Conservation (phyloP, 345 rosid genomes). For the Gossypium australe region DNA sequence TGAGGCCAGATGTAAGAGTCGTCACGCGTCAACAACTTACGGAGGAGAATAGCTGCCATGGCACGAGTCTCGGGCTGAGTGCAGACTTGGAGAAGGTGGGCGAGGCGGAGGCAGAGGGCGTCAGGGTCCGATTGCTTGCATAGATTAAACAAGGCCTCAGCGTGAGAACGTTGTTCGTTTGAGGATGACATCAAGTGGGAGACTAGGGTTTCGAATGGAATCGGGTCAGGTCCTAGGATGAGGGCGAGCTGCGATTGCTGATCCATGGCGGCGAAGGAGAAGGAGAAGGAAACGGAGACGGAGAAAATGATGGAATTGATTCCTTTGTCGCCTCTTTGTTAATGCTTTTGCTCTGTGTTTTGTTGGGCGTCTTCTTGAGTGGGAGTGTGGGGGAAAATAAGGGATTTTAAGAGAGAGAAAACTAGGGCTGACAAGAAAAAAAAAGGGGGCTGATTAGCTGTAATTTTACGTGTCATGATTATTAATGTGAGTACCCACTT, state of each 20-base stretch:
- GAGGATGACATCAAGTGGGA: slow-evolving; percentile 88
- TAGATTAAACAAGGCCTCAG: slow-evolving; percentile 82
- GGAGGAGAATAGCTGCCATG: slow-evolving; percentile 93
- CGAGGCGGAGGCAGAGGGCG: slow-evolving; percentile 73
- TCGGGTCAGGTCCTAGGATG: slow-evolving; percentile 73
- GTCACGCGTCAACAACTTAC: slow-evolving; percentile 85
- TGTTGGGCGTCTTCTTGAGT: not conserved
- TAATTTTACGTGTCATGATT: not conserved
- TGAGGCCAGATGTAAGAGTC: slow-evolving; percentile 89
- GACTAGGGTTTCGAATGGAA: slow-evolving; percentile 79
- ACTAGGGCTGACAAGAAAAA: slow-evolving; percentile 4
- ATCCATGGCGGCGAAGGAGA: slow-evolving; percentile 48
- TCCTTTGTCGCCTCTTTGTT: not conserved
- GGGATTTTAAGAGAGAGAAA: not conserved
- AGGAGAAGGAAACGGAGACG: not conserved
- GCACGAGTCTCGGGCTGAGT: slow-evolving; percentile 78
- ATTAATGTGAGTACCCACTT: not conserved
- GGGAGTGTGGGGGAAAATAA: not conserved
- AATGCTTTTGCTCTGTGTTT: not conserved
- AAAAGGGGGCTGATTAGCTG: slow-evolving; percentile 3
- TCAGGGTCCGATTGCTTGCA: slow-evolving; percentile 87
- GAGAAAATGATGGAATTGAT: not conserved
- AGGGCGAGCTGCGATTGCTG: slow-evolving; percentile 84
- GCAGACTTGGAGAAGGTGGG: slow-evolving; percentile 74
- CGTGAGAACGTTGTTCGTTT: slow-evolving; percentile 88